Evolutionary conservation across 2,329 filamentous ascomycete species (phyloP).

Genomic region (Lasiodiplodia sp.): DNA sequence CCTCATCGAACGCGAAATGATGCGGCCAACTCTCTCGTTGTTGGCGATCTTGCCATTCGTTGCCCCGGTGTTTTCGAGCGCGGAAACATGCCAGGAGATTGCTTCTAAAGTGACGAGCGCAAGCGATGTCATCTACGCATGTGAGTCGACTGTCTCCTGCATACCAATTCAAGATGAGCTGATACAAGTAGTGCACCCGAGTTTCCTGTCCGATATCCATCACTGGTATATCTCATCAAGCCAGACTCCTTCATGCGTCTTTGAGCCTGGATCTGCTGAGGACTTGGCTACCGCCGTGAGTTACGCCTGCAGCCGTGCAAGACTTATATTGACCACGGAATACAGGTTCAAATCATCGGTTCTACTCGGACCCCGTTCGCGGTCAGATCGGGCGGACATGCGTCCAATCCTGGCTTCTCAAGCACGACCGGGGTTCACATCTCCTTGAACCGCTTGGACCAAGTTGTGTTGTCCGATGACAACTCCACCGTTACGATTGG

Average conservation of each 20-base stretch:
- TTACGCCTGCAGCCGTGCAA: too few species aligned
- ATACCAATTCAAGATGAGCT: not conserved
- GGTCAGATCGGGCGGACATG: constrained; percentile 9
- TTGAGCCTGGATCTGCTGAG: constrained; percentile 3
- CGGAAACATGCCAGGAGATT: not conserved
- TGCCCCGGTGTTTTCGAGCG: not conserved
- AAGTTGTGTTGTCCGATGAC: constrained; percentile 7
- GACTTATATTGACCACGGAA: not conserved
- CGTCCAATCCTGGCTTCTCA: constrained; percentile 15
- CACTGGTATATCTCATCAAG: constrained; percentile 18
- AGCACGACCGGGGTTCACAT: constrained; percentile 22
- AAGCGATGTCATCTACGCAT: not conserved
- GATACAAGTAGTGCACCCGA: not conserved
- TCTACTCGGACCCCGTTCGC: not conserved
- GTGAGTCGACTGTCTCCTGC: not conserved
- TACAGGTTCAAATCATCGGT: not conserved
- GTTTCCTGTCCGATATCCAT: constrained; percentile 4
- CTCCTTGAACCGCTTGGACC: constrained; percentile 12
- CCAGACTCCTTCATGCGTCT: constrained; percentile 16
- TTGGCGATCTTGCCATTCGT: not conserved
- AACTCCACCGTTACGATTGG: constrained; percentile 12
- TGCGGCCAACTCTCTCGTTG: not conserved
- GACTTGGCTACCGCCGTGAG: constrained; percentile 1
- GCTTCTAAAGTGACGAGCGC: not conserved
- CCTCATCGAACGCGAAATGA: not conserved